These are phyloP conservation scores for Agrocybe chaxingu DNA, from an alignment of 768 basidiomycete species.

Conservation along the genomic window DNA sequence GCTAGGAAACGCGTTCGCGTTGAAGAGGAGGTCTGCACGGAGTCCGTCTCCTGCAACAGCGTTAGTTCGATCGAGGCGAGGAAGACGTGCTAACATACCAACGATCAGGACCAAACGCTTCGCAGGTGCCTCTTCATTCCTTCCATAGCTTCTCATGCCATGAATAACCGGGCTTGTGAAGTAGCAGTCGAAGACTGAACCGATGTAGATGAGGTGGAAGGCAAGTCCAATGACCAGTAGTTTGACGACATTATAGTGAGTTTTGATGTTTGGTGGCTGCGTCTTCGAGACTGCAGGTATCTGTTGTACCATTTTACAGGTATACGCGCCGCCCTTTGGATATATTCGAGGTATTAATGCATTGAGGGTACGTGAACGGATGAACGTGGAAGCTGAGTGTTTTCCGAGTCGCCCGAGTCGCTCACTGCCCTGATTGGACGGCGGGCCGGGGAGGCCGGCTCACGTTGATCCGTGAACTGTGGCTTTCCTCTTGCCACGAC, in stretches of 20 bases:
- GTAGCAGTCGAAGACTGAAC: constrained; percentile 82
- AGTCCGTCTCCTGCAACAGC: constrained; percentile 67
- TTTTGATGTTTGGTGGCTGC: background rate
- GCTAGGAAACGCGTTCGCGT: constrained; percentile 53
- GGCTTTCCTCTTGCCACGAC: no score
- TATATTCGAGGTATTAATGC: no score
- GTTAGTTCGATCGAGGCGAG: background rate
- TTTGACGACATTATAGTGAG: constrained; percentile 35
- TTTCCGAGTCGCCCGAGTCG: no score
- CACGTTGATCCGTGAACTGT: no score
- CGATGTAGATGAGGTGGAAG: constrained; percentile 73
- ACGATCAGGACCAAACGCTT: constrained; percentile 79
- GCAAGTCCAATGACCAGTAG: constrained; percentile 65
- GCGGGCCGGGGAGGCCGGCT: no score
- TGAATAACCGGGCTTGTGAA: constrained; percentile 81
- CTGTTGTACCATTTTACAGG: no score
- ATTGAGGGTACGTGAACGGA: no score
- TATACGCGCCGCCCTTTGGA: no score
- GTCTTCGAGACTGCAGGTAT: no score
- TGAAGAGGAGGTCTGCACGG: constrained; percentile 77
- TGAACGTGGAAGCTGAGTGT: no score
- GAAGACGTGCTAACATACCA: constrained; percentile 38
- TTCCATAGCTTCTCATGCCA: constrained; percentile 63
- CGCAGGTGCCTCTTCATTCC: constrained; percentile 42
- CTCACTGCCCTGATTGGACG: no score